Conservation (phyloP, 169 alveolate species). For the Neospora caninum region DNA sequence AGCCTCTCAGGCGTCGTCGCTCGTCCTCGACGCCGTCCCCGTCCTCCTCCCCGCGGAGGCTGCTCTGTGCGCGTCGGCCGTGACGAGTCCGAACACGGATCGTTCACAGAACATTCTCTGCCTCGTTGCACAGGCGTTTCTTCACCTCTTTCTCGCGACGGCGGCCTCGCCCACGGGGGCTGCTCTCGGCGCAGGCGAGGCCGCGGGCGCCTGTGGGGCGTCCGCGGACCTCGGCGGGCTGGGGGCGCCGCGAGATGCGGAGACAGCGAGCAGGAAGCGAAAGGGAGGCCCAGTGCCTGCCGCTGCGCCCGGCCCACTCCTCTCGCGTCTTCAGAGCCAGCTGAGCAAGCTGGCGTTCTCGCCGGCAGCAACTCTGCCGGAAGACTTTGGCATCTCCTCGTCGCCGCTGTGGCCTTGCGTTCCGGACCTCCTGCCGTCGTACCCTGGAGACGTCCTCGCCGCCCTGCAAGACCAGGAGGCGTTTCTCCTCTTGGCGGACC, state of each 20-base stretch:
- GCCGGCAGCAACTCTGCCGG: neutral
- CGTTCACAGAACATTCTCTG: neutral
- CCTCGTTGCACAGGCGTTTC: neutral
- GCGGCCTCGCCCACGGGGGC: neutral
- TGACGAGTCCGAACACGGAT: neutral
- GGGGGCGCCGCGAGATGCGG: neutral
- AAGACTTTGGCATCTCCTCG: neutral
- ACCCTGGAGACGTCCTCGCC: constrained; percentile 26
- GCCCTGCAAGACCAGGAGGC: constrained; percentile 1
- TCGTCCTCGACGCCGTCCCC: neutral
- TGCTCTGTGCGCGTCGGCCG: neutral
- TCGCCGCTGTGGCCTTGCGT: constrained; percentile 4
- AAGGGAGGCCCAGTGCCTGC: neutral
- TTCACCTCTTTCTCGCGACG: constrained; percentile 1
- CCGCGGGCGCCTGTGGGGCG: neutral
- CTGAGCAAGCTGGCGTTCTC: neutral
- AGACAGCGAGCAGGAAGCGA: neutral
- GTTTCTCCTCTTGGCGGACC: neutral
- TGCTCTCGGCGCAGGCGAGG: neutral
- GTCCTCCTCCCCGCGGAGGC: neutral
- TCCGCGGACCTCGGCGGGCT: neutral
- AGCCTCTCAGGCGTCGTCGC: neutral
- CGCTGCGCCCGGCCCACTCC: neutral
- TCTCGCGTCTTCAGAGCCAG: constrained; percentile 23
- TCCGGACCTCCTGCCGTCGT: constrained; percentile 13